Evolutionary conservation across 2,329 filamentous ascomycete genomes (phyloP).

Genomic region (Colletotrichum sp.): DNA sequence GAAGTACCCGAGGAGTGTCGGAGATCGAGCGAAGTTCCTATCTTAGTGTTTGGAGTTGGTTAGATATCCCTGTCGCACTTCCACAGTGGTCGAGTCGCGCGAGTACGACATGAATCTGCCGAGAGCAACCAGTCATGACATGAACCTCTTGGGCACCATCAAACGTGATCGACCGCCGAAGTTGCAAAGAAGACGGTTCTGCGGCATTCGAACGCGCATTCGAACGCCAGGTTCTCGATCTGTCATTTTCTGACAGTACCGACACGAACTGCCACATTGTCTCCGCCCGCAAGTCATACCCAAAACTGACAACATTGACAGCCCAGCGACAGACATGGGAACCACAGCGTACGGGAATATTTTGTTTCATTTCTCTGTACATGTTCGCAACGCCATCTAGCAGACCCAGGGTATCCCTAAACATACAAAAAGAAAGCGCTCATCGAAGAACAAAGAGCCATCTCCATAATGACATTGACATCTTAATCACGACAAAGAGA

Average conservation of each 20-base stretch:
- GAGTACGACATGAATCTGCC: neutral
- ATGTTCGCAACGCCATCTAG: neutral
- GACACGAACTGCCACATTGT: neutral
- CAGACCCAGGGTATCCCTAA: neutral
- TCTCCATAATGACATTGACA: neutral
- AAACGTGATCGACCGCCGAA: neutral
- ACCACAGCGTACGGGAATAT: neutral
- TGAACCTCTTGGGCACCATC: neutral
- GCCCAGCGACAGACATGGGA: neutral
- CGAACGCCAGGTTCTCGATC: neutral
- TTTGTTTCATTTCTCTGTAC: neutral
- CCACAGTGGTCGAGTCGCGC: neutral
- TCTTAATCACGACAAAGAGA: neutral
- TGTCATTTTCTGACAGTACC: neutral
- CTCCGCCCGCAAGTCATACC: neutral
- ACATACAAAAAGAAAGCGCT: neutral
- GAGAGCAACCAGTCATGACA: neutral
- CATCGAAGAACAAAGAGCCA: neutral
- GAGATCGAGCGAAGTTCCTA: neutral
- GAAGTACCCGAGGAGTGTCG: neutral
- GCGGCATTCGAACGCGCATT: neutral
- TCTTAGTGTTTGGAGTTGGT: neutral
- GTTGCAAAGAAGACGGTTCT: neutral
- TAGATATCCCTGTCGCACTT: neutral
- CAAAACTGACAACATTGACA: neutral